phyloP scores from a whole-genome alignment of 345 rosid genomes.

The Cochlearia excelsa region DNA sequence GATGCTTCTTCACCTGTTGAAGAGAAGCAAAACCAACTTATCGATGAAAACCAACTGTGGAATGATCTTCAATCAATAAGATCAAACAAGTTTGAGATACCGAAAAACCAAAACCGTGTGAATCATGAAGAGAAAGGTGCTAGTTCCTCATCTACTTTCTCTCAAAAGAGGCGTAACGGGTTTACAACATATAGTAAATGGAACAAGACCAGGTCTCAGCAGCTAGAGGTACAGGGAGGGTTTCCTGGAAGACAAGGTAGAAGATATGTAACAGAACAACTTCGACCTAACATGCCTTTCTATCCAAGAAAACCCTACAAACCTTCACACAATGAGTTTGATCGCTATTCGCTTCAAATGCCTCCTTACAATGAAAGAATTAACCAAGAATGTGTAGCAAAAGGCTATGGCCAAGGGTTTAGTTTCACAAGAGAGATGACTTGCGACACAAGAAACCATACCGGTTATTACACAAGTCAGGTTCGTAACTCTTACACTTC shows the following conservation, averaged over 20 bases:
- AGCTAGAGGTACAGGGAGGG: slow-evolving; percentile 34
- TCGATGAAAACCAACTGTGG: slow-evolving; percentile 26
- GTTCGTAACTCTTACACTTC: slow-evolving; percentile 40
- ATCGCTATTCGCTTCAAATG: slow-evolving; percentile 35
- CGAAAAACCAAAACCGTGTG: slow-evolving; percentile 14
- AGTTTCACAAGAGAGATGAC: slow-evolving; percentile 46
- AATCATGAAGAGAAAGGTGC: slow-evolving; percentile 20
- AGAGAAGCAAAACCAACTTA: slow-evolving; percentile 48
- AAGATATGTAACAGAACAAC: slow-evolving; percentile 40
- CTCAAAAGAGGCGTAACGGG: slow-evolving; percentile 31
- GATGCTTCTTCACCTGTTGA: slow-evolving; percentile 17
- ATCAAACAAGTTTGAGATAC: slow-evolving; percentile 34
- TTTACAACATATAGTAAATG: slow-evolving; percentile 24
- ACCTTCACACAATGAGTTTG: slow-evolving; percentile 39
- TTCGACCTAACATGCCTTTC: slow-evolving; percentile 36
- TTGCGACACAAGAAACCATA: slow-evolving; percentile 34
- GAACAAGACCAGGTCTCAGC: slow-evolving; percentile 37
- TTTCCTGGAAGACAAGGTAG: slow-evolving; percentile 36
- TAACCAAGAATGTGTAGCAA: slow-evolving; percentile 11
- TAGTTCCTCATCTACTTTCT: slow-evolving; percentile 32
- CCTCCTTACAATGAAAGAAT: slow-evolving; percentile 34
- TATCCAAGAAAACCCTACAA: slow-evolving; percentile 43
- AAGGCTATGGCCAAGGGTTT: slow-evolving; percentile 35
- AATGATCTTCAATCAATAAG: slow-evolving; percentile 34
- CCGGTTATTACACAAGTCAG: slow-evolving; percentile 38